These are phyloP conservation scores for Aspergillus chevalieri DNA, from an alignment of 2,329 filamentous ascomycete genomes.

Conservation along the genomic window DNA sequence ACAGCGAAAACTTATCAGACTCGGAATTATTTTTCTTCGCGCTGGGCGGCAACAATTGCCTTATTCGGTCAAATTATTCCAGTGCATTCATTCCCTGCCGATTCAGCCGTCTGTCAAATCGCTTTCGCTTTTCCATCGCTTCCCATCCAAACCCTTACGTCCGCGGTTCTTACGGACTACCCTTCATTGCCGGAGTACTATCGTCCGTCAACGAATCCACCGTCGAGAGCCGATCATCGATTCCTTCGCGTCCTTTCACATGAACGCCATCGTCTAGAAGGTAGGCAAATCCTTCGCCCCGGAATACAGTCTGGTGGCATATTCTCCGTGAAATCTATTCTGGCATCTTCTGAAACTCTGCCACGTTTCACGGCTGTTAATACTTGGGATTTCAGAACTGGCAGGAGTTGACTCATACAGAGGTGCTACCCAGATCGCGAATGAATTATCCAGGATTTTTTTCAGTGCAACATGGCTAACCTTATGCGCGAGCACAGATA, in stretches of 20 bases:
- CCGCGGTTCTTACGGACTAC: neutral
- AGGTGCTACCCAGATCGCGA: too few relatives aligned
- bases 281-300: neutral
- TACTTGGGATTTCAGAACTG: too few relatives aligned
- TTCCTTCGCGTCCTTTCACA: neutral
- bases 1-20: conserved; percentile 10
- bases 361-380: too few relatives aligned
- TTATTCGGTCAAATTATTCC: neutral
- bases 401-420: too few relatives aligned
- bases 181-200: neutral
- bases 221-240: neutral
- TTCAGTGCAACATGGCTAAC: too few relatives aligned
- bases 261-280: neutral
- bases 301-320: neutral
- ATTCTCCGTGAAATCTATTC: neutral
- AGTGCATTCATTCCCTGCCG: neutral
- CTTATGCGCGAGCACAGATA: too few relatives aligned
- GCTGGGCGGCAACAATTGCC: conserved; percentile 8
- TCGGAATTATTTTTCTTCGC: conserved; percentile 10
- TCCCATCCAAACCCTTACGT: neutral
- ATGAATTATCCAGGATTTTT: too few relatives aligned
- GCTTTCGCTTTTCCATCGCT: neutral
- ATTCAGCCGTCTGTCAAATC: neutral
- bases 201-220: neutral
- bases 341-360: too few relatives aligned